phyloP scores from a whole-genome alignment of 2,329 filamentous ascomycete genomes.

The Escovopsis sp. region DNA sequence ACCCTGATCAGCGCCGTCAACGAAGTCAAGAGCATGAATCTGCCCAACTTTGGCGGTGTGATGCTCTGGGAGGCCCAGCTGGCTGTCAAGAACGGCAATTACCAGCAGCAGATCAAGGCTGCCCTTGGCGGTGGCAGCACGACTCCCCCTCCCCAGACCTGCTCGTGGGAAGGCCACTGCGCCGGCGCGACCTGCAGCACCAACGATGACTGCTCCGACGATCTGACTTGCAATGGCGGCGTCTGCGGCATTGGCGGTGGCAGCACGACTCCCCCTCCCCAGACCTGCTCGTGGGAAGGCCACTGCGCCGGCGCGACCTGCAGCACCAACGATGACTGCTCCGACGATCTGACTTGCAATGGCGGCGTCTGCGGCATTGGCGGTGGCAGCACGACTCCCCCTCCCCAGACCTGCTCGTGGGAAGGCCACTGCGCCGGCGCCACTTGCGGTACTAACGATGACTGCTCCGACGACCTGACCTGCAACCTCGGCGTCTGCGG shows the following conservation, averaged over 20 bases:
- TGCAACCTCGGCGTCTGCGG: conserved; percentile 1
- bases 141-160: conserved; percentile 1
- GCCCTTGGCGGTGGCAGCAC: not conserved
- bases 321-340: conserved; percentile 3
- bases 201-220: conserved; percentile 4
- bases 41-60: conserved; percentile 46
- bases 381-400: not conserved
- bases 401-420: conserved; percentile 1
- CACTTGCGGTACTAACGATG: conserved; percentile 2
- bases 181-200: conserved; percentile 1
- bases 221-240: conserved; percentile 3
- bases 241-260: not conserved
- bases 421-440: conserved; percentile 3
- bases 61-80: conserved; percentile 54
- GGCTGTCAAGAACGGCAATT: conserved; percentile 37
- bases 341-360: conserved; percentile 5
- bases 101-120: conserved; percentile 5
- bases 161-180: conserved; percentile 4
- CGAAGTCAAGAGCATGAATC: conserved; percentile 31
- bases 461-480: conserved; percentile 4
- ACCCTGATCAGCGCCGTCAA: conserved; percentile 32
- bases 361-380: not conserved
- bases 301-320: conserved; percentile 4
- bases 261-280: not conserved
- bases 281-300: conserved; percentile 2